Evolutionary conservation across 1,284 basidiomycete species (phyloP).

Genomic region (Xanthoconium separans): DNA sequence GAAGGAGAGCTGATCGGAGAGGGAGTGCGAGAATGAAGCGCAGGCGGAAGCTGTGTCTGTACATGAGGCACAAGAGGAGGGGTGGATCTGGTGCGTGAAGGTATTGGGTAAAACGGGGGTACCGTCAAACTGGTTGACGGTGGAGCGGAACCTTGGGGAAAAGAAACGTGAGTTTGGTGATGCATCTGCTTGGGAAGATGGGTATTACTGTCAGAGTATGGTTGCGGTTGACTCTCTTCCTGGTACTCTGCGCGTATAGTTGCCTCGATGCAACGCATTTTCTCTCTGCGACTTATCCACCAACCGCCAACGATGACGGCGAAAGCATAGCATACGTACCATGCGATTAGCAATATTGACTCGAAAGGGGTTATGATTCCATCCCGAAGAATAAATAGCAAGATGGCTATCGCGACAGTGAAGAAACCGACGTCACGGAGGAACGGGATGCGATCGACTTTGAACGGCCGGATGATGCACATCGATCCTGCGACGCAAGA

Average conservation of each 20-base stretch:
- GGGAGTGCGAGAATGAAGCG: conserved; percentile 38
- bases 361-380: conserved; percentile 75
- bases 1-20: conserved; percentile 37
- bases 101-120: conserved; percentile 20
- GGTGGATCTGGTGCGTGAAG: conserved; percentile 37
- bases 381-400: conserved; percentile 81
- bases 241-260: conserved; percentile 62
- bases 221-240: conserved; percentile 44
- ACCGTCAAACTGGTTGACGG: conserved; percentile 13
- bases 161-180: conserved; percentile 9
- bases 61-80: conserved; percentile 42
- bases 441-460: conserved; percentile 79
- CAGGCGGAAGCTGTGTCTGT: conserved; percentile 39
- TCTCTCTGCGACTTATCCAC: conserved; percentile 63
- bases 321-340: conserved; percentile 80
- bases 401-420: conserved; percentile 70
- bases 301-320: conserved; percentile 79
- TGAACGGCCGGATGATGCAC: conserved; percentile 93
- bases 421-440: conserved; percentile 95
- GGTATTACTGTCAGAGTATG: conserved; percentile 61
- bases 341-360: conserved; percentile 66
- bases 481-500: conserved; percentile 95
- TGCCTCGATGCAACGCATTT: conserved; percentile 45
- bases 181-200: conserved; percentile 21
- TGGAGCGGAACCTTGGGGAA: conserved; percentile 20